These are phyloP conservation scores for Gloeostereum incarnatum DNA, from an alignment of 768 basidiomycete genomes.

Conservation along the genomic window DNA sequence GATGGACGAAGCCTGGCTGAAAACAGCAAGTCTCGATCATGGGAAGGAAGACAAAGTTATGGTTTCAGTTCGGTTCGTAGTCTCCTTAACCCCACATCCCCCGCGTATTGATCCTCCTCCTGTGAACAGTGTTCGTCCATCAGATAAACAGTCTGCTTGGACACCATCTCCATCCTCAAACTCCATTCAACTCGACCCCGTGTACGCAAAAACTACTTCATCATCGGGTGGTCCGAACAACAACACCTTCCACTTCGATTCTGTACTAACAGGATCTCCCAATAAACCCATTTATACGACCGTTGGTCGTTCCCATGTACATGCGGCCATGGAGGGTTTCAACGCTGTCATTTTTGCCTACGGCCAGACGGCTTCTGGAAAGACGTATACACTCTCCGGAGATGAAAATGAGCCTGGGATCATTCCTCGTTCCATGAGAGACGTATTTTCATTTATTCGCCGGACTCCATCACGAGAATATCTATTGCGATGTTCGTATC, in stretches of 20 bases:
- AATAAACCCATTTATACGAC: slow-evolving; percentile 75
- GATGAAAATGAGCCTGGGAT: slow-evolving; percentile 84
- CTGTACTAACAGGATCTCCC: slow-evolving; percentile 67
- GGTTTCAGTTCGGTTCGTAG: slow-evolving; percentile 66
- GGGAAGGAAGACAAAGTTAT: slow-evolving; percentile 82
- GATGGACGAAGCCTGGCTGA: slow-evolving; percentile 49
- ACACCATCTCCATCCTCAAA: slow-evolving; percentile 29
- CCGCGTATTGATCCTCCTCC: neutral
- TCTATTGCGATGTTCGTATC: slow-evolving; percentile 90
- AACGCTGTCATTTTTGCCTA: slow-evolving; percentile 95
- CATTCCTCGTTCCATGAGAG: slow-evolving; percentile 87
- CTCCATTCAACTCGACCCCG: slow-evolving; percentile 53
- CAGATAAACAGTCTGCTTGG: slow-evolving; percentile 48
- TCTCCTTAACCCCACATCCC: neutral
- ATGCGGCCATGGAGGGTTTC: slow-evolving; percentile 94
- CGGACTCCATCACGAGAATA: slow-evolving; percentile 77
- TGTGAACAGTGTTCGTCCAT: slow-evolving; percentile 50
- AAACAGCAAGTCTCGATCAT: slow-evolving; percentile 33
- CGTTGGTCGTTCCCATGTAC: slow-evolving; percentile 70
- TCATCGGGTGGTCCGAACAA: slow-evolving; percentile 26
- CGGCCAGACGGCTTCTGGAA: slow-evolving; percentile 77
- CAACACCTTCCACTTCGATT: slow-evolving; percentile 53
- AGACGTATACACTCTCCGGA: slow-evolving; percentile 55
- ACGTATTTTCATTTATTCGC: slow-evolving; percentile 81
- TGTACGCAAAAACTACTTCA: slow-evolving; percentile 36